Base-by-base conservation (phyloP, 1,139 yeast species). In the Suhomyces bolitotheri region DNA sequence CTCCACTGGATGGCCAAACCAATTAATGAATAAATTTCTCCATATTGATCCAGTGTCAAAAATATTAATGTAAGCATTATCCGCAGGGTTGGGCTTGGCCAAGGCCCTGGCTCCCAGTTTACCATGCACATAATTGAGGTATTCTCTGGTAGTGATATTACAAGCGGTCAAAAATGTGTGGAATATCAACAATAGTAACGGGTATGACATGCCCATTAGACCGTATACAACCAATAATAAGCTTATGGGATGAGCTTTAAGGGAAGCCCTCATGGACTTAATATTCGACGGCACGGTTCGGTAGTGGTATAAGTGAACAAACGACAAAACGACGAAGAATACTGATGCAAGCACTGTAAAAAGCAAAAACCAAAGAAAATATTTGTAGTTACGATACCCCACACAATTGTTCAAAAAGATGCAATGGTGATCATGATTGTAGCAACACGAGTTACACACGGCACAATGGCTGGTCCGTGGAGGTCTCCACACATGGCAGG, bases 121-220 rank as follows among this genome's bases (percentile, higher is more conserved):
- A 2, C 50, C 51, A 48, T 62, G 39, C 34, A 61, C 55, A 54
- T 68, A 45, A 54, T 67, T 71, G 33, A 83, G 59, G 46, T 73
- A 82, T 45, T 83, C 92, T 45, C 89, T 64, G 4, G 95, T 84
- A 12, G 90, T 80, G 45, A 82, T 68, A 39, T 81, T 82, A n/a
- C 75, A 68, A 0, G 74, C 52, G 0, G 80, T 73, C 31, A 84
- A 57, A 35, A 64, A 71, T 1, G 76, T 25, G 50, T 86, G 95
- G 45, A 73, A 73, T 0, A 58, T 33, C 11, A 82, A 51, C 12
- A 86, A 56, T 24, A 78, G 46, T 1, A 67, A 35, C 2, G 94
- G 90, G 49, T 83, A 84, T 5, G 70, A 40, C 7, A 74, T 26
- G 1, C 66, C 62, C 2, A 80, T 21, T 2, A 66, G 51, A 0